Percentiles rank a stretch among this genome's conserved stretches.
Conservation (phyloP, 805 yeast species). For the Metschnikowia continentalis region DNA sequence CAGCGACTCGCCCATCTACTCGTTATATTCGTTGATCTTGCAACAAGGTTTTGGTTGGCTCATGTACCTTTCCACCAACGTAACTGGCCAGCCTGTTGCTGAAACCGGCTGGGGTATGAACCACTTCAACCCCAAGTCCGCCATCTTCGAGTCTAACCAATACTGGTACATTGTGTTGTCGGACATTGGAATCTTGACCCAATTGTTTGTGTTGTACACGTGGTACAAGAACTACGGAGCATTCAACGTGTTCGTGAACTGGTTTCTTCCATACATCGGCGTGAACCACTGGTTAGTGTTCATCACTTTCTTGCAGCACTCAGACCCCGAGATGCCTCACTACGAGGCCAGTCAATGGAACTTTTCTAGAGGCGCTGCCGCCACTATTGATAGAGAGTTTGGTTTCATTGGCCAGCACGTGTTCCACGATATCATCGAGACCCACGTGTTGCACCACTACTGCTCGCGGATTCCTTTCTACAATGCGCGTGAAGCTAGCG, state of each 20-base stretch:
- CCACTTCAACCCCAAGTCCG: conserved; percentile 72
- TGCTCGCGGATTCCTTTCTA: conserved; percentile 83
- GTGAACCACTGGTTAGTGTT: conserved; percentile 90
- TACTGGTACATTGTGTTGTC: conserved; percentile 67
- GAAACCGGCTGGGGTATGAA: conserved; percentile 45
- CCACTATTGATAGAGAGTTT: conserved; percentile 80
- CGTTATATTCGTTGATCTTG: conserved; percentile 49
- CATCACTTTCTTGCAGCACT: conserved; percentile 80
- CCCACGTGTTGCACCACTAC: conserved; percentile 85
- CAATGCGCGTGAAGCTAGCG: conserved; percentile 77
- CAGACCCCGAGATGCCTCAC: conserved; percentile 77
- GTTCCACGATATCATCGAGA: conserved; percentile 87
- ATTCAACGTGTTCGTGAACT: conserved; percentile 60
- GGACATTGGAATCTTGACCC: conserved; percentile 65
- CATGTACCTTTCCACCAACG: conserved; percentile 61
- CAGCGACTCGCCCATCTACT: conserved; percentile 71
- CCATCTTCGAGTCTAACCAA: conserved; percentile 69
- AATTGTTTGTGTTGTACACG: conserved; percentile 49
- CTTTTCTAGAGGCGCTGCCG: conserved; percentile 86
- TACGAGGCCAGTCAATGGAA: conserved; percentile 75
- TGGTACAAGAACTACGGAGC: conserved; percentile 62
- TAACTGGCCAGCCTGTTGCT: conserved; percentile 67
- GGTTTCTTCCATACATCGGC: conserved; percentile 72
- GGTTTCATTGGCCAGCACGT: conserved; percentile 74
- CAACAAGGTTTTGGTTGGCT: conserved; percentile 84